phyloP scores from a whole-genome alignment of 1,284 basidiomycete species.

The Papiliotrema laurentii region DNA sequence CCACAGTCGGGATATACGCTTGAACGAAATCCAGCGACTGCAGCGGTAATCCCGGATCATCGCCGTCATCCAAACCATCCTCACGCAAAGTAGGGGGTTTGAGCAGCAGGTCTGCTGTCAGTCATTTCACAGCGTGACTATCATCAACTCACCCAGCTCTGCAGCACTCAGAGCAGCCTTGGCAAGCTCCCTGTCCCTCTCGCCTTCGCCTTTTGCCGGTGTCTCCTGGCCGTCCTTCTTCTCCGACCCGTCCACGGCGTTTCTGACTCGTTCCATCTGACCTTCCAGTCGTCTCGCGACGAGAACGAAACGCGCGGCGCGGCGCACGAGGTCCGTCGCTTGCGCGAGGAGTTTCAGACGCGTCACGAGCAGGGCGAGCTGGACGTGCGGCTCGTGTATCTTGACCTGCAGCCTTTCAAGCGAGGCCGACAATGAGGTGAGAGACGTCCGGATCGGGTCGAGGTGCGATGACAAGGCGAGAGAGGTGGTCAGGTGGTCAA shows the following conservation, averaged over 20 bases:
- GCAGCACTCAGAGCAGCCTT: slow-evolving; percentile 87
- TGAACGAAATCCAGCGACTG: slow-evolving; percentile 66
- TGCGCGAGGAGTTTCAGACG: slow-evolving; percentile 71
- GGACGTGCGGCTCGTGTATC: slow-evolving; percentile 73
- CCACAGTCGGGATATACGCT: slow-evolving; percentile 65
- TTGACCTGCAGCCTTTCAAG: slow-evolving; percentile 67
- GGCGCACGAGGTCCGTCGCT: slow-evolving; percentile 73
- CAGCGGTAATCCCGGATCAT: slow-evolving; percentile 45
- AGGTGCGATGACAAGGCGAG: slow-evolving; percentile 56
- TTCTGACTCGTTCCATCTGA: slow-evolving; percentile 66
- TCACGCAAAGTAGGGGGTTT: slow-evolving; percentile 8
- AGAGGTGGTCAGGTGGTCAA: slow-evolving; percentile 57
- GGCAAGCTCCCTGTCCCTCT: slow-evolving; percentile 75
- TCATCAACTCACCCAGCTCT: slow-evolving; percentile 64
- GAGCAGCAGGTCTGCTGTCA: slow-evolving; percentile 20
- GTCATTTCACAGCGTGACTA: neutral
- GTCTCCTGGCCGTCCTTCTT: slow-evolving; percentile 23
- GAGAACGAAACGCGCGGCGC: slow-evolving; percentile 74
- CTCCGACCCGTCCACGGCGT: slow-evolving; percentile 9
- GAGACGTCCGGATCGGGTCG: slow-evolving; percentile 39
- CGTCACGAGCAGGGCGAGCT: slow-evolving; percentile 63
- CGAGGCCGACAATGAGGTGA: slow-evolving; percentile 32
- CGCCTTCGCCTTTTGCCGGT: slow-evolving; percentile 55
- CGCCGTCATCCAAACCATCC: slow-evolving; percentile 5
- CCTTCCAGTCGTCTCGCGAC: slow-evolving; percentile 71